phyloP scores from a whole-genome alignment of 2,329 filamentous ascomycete genomes.

The Botrytis squamosa region DNA sequence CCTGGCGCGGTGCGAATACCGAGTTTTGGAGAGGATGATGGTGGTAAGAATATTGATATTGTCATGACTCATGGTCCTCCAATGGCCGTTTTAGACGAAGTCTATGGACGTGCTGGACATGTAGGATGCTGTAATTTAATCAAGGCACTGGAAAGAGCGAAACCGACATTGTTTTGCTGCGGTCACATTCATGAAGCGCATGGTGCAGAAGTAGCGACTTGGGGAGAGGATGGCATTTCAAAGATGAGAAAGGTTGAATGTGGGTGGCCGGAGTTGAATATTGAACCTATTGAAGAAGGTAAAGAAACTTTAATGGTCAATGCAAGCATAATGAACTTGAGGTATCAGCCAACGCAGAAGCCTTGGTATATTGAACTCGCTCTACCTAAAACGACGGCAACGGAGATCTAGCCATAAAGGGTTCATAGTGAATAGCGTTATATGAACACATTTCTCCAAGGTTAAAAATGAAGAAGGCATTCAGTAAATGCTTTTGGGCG shows the following conservation, averaged over 20 bases:
- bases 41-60: conserved; percentile 45
- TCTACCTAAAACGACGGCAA: neutral
- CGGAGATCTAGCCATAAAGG: neutral
- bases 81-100: conserved; percentile 47
- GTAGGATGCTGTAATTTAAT: conserved; percentile 55
- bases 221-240: conserved; percentile 53
- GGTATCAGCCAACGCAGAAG: conserved; percentile 46
- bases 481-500: neutral
- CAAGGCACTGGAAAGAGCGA: conserved; percentile 49
- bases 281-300: neutral
- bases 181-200: conserved; percentile 62
- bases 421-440: neutral
- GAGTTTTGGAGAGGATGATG: neutral
- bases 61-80: conserved; percentile 63
- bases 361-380: conserved; percentile 44
- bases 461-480: neutral
- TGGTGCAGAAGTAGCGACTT: conserved; percentile 54
- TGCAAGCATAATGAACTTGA: conserved; percentile 51
- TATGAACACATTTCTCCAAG: neutral
- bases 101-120: conserved; percentile 17
- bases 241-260: neutral
- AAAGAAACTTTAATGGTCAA: conserved; percentile 48
- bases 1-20: conserved; percentile 27
- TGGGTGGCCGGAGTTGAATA: neutral
- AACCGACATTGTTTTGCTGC: conserved; percentile 58